These are phyloP conservation scores for Amaranthus palmeri DNA, from an alignment of 148 eudicot species.

Conservation along the genomic window DNA sequence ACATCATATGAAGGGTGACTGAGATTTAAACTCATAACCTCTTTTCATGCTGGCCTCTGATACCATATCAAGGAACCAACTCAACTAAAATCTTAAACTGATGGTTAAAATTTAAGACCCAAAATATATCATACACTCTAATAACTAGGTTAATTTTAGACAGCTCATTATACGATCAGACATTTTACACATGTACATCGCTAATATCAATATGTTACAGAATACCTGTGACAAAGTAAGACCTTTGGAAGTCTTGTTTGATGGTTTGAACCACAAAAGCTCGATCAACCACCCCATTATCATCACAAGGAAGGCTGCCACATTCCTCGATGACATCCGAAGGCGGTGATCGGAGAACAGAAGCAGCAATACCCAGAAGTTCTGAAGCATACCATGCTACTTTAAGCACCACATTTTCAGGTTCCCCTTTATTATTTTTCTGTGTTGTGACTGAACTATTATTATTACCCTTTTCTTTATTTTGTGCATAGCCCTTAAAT, in stretches of 20 bases:
- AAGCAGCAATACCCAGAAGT: conserved; percentile 84
- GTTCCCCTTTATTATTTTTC: conserved; percentile 29
- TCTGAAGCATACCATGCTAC: conserved; percentile 93
- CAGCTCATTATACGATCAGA: no score
- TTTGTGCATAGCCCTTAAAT: conserved; percentile 31
- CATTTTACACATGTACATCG: no score
- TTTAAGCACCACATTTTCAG: conserved; percentile 73
- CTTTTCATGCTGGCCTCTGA: no score
- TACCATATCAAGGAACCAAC: no score
- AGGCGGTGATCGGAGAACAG: conserved; percentile 52
- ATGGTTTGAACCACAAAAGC: conserved; percentile 60
- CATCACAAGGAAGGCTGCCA: conserved; percentile 38
- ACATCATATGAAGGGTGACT: no score
- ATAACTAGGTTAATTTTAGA: no score
- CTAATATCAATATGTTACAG: not conserved
- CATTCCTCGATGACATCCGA: conserved; percentile 9
- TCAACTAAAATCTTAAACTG: no score
- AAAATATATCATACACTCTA: no score
- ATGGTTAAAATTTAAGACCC: no score
- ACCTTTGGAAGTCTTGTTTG: conserved; percentile 70
- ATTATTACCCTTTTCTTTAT: conserved; percentile 19
- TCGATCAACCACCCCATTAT: conserved; percentile 53
- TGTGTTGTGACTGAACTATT: conserved; percentile 26
- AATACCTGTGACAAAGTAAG: conserved; percentile 89
- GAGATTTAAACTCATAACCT: no score